Percentiles rank a stretch among this genome's conserved stretches.
Conservation (phyloP, 2,329 filamentous ascomycete species). For the Nigrograna mackinnonii region DNA sequence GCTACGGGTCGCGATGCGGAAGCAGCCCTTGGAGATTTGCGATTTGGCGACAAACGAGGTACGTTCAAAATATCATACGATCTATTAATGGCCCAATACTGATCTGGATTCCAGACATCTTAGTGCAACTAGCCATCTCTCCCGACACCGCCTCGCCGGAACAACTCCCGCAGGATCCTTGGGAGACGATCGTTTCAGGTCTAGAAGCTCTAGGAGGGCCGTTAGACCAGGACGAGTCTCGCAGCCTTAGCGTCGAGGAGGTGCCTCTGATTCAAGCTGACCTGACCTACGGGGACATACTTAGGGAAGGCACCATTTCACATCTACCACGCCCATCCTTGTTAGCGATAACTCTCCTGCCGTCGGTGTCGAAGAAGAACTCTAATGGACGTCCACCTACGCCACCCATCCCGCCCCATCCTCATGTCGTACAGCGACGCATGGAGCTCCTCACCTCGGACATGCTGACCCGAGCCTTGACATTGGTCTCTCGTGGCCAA, state of each 20-base stretch:
- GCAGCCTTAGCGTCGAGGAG: conserved; percentile 86
- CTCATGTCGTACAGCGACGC: conserved; percentile 89
- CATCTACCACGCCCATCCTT: conserved; percentile 89
- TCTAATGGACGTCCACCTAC: conserved; percentile 53
- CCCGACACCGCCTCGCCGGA: conserved; percentile 84
- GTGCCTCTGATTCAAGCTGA: conserved; percentile 95
- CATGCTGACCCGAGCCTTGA: conserved; percentile 92
- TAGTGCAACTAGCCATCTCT: conserved; percentile 90
- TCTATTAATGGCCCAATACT: conserved; percentile 12
- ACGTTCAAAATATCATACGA: conserved; percentile 15
- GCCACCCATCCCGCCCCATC: conserved; percentile 89
- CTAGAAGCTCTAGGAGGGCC: conserved; percentile 90
- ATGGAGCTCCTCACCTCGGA: conserved; percentile 98
- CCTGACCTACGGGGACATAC: conserved; percentile 88
- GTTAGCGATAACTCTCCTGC: conserved; percentile 93
- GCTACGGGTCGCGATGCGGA: conserved; percentile 94
- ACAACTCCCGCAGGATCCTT: conserved; percentile 86
- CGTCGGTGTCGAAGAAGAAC: conserved; percentile 66
- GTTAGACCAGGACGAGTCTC: conserved; percentile 82
- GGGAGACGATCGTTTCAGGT: conserved; percentile 96
- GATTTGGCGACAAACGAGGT: conserved; percentile 89
- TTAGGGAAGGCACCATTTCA: conserved; percentile 82
- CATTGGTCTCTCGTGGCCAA: conserved; percentile 86
- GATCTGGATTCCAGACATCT: conserved; percentile 63
- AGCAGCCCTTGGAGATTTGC: conserved; percentile 85